Percentiles rank a stretch among this genome's conserved stretches.
phyloP scores from a whole-genome alignment of 805 yeast genomes.

The Komagataella kurtzmanii region DNA sequence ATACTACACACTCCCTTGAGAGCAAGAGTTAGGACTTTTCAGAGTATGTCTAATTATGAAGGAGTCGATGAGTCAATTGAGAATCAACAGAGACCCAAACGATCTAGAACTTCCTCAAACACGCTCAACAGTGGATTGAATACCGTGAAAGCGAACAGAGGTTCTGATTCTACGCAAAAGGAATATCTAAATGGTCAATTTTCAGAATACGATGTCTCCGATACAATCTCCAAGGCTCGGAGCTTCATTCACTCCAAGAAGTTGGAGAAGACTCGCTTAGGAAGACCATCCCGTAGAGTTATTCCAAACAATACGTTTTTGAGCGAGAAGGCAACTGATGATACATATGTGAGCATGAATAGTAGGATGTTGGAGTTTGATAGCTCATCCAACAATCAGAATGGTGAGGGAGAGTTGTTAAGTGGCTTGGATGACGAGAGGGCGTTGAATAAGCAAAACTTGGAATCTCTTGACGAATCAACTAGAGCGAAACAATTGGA shows the following conservation, averaged over 20 bases:
- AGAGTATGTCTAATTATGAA: not conserved
- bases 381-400: not conserved
- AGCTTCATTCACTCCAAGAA: not conserved
- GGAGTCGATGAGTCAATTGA: not conserved
- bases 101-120: not conserved
- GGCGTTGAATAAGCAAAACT: not conserved
- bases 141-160: not conserved
- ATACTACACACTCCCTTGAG: not conserved
- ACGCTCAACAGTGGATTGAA: not conserved
- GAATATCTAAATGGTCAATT: not conserved
- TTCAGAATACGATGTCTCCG: not conserved
- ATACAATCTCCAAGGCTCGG: not conserved
- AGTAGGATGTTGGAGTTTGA: not conserved
- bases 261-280: not conserved
- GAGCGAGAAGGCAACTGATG: not conserved
- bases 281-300: not conserved
- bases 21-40: not conserved
- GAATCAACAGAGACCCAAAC: not conserved
- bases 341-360: not conserved
- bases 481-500: not conserved
- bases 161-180: not conserved
- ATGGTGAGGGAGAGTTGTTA: not conserved
- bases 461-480: not conserved
- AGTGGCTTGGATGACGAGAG: not conserved
- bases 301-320: not conserved